A percentile compares a stretch with the other conserved stretches of the same genome.
Conservation (phyloP, 352 stramenopile species). For the Halophytophthora polymorphica region DNA sequence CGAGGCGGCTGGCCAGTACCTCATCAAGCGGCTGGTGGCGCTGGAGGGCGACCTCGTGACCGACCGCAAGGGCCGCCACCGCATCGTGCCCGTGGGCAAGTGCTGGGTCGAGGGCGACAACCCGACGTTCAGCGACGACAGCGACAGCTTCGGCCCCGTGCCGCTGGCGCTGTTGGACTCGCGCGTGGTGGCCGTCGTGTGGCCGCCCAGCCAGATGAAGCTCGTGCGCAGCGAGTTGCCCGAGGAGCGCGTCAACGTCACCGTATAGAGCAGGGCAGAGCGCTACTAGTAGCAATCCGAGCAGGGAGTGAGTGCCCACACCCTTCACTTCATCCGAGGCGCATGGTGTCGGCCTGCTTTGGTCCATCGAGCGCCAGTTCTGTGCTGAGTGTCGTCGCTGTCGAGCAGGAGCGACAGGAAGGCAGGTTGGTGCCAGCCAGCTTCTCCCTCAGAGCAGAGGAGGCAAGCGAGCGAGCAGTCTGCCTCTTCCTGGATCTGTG, state of each 20-base stretch:
- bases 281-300: constrained; percentile 1
- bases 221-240: constrained; percentile 52
- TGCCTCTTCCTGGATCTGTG: no score
- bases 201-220: constrained; percentile 66
- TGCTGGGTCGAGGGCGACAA: constrained; percentile 88
- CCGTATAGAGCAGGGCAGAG: constrained; percentile 9
- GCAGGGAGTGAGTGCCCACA: constrained; percentile 1
- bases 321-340: no score
- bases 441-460: no score
- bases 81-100: constrained; percentile 63
- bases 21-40: constrained; percentile 80
- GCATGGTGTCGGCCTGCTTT: no score
- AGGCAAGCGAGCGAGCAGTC: no score
- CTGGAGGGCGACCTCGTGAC: constrained; percentile 73
- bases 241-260: constrained; percentile 55
- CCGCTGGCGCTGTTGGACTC: constrained; percentile 81
- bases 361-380: no score
- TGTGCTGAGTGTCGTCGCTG: no score
- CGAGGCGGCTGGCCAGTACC: constrained; percentile 41
- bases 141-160: constrained; percentile 69
- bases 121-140: constrained; percentile 71
- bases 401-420: no score
- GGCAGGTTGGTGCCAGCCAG: no score
- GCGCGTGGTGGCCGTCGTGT: constrained; percentile 74
- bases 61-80: constrained; percentile 32